A percentile compares a stretch with the other conserved stretches of the same genome.
phyloP scores from a whole-genome alignment of 176 grass and related monocot genomes.

The Oryza nivara region DNA sequence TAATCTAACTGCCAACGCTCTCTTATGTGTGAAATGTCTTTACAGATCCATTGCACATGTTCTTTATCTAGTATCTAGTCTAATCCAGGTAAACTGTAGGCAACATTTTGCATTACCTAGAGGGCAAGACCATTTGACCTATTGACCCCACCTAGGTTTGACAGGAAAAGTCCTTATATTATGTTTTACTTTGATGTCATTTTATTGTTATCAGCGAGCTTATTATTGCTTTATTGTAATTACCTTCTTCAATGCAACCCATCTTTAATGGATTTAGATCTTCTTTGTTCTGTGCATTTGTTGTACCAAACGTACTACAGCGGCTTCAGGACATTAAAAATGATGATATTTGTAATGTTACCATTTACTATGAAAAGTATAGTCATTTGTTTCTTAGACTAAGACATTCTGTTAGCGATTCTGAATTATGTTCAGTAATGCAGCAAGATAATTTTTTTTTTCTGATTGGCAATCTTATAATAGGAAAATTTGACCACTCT shows the following conservation, averaged over 20 bases:
- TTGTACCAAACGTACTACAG: not conserved
- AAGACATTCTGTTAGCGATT: not conserved
- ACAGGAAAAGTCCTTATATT: not conserved
- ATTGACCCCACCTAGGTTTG: not conserved
- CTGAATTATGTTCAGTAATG: not conserved
- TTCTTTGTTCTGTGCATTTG: not conserved
- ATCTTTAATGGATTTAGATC: not conserved
- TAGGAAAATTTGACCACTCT: not conserved
- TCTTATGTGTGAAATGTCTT: not conserved
- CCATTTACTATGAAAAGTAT: not conserved
- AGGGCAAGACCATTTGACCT: not conserved
- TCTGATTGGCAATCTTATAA: not conserved
- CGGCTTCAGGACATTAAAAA: not conserved
- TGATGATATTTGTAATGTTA: not conserved
- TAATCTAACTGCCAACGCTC: not conserved
- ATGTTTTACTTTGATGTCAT: not conserved
- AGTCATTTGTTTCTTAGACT: not conserved
- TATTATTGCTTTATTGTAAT: not conserved
- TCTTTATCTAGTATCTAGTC: not conserved
- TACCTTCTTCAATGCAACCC: not conserved
- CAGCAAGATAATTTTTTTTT: not conserved
- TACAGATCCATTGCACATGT: not conserved
- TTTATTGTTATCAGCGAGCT: not conserved
- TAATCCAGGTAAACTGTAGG: not conserved
- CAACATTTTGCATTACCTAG: not conserved